Base-by-base conservation (phyloP, 2,329 filamentous ascomycete genomes). In the Ophiostoma fasciatum region DNA sequence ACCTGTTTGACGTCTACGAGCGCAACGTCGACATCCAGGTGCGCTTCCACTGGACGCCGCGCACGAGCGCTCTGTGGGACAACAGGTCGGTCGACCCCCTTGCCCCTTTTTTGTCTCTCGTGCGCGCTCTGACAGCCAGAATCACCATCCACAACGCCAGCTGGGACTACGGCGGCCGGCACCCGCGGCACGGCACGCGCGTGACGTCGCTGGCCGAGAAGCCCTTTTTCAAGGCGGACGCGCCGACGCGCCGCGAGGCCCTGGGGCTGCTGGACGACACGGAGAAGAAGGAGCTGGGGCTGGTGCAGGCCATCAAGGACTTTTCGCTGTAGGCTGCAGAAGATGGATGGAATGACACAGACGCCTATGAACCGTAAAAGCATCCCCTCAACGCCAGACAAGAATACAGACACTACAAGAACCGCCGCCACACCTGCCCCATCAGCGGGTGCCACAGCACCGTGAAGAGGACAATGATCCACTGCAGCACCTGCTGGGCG, bases 71-170 rank as follows among this genome's bases (percentile, higher is more conserved):
- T 0, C 55, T 82, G 4, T 82, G 78, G 78, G 78, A 82, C 48
- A 82, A 82, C 46, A 62, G 73, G 61, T 70, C 28, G 7, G 15
- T 20, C 6, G 11, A 11, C 22, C 14, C 23, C n/a, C 27, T 15
- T 28, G 14, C 8, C 17, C 21, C 37, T 38, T 12, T 29, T 10
- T 14, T 27, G 30, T 5, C 36, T 42, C 5, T 43, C 21, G 15
- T 31, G 20, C 17, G 7, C 6, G 14, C 14, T 14, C 17, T 19
- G 15, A 5, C 35, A 12, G 3, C 3, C 23, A 72, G 73, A 27
- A 77, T 81, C 40, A 81, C 78, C 0, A 82, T 82, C 26, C 77
- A 83, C 46, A 82, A 80, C 42, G 78, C 77, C 0, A 76, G 70
- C 46, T 83, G 76, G 75, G 77, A 83, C 45, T 82, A 82, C 48